phyloP scores from a whole-genome alignment of 176 grass and related monocot species.

The Oryza rufipogon region DNA sequence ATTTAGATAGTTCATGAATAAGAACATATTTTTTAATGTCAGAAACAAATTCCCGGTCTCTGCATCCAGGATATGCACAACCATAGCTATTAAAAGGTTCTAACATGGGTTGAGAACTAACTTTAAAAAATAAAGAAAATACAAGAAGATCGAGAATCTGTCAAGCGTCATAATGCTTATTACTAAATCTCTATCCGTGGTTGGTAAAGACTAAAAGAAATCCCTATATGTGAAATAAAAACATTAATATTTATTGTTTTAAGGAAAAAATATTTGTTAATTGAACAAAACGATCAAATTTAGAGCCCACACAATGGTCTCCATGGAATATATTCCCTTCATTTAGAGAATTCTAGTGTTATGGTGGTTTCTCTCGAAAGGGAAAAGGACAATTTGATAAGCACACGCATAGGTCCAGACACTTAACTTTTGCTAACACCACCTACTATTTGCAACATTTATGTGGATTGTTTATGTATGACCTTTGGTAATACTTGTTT shows the following conservation, averaged over 20 bases:
- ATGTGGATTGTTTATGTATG: background rate
- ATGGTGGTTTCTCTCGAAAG: background rate
- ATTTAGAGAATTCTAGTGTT: background rate
- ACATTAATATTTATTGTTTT: background rate
- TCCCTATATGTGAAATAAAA: background rate
- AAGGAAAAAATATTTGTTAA: too few relatives aligned
- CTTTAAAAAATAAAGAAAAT: too few relatives aligned
- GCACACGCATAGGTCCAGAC: background rate
- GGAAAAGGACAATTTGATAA: background rate
- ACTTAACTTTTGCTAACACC: background rate
- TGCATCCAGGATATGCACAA: background rate
- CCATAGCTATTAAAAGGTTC: background rate
- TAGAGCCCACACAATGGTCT: background rate
- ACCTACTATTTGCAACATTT: background rate
- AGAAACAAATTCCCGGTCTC: background rate
- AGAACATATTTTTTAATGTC: background rate
- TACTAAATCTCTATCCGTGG: too few relatives aligned
- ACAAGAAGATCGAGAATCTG: too few relatives aligned
- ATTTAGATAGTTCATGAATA: background rate
- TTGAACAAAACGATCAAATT: too few relatives aligned
- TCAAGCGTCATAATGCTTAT: too few relatives aligned
- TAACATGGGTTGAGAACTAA: background rate
- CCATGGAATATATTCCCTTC: background rate
- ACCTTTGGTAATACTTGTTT: background rate
- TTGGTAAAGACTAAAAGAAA: background rate